phyloP scores from a whole-genome alignment of 495 filamentous ascomycete species.

The Trypethelium eluteriae region DNA sequence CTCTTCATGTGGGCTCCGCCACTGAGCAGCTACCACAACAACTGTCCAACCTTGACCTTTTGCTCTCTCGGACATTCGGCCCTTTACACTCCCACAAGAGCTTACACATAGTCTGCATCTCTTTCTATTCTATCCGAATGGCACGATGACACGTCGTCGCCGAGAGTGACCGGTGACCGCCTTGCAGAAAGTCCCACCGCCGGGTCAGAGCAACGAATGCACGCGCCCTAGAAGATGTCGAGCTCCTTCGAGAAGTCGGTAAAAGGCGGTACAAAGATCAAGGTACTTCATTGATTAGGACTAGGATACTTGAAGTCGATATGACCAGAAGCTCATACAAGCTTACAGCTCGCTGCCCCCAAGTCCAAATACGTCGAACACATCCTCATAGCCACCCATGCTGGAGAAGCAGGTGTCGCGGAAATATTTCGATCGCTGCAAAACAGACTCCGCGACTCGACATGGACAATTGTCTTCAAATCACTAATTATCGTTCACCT shows the following conservation, averaged over 20 bases:
- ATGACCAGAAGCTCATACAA: not conserved
- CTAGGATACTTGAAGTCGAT: not conserved
- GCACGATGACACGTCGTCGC: constrained; percentile 4
- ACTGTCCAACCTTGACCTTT: too few species aligned
- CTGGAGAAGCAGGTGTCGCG: constrained; percentile 88
- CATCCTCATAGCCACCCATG: constrained; percentile 89
- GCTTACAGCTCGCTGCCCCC: constrained; percentile 73
- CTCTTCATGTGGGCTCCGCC: too few species aligned
- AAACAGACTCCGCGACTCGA: constrained; percentile 80
- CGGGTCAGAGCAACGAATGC: not conserved
- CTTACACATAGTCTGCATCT: not conserved
- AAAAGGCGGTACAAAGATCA: constrained; percentile 54
- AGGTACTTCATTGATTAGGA: constrained; percentile 49
- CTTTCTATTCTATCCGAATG: not conserved
- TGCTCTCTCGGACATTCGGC: too few species aligned
- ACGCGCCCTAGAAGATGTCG: constrained; percentile 29
- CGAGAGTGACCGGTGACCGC: not conserved
- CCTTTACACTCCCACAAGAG: too few species aligned
- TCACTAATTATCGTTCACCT: constrained; percentile 88
- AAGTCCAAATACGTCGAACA: constrained; percentile 99
- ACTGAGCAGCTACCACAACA: too few species aligned
- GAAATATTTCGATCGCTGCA: constrained; percentile 92
- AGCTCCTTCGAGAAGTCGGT: constrained; percentile 43
- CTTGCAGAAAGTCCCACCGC: not conserved
- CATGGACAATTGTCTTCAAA: constrained; percentile 98